Conservation (phyloP, 2,329 filamentous ascomycete species). For the Penicillium sp. region DNA sequence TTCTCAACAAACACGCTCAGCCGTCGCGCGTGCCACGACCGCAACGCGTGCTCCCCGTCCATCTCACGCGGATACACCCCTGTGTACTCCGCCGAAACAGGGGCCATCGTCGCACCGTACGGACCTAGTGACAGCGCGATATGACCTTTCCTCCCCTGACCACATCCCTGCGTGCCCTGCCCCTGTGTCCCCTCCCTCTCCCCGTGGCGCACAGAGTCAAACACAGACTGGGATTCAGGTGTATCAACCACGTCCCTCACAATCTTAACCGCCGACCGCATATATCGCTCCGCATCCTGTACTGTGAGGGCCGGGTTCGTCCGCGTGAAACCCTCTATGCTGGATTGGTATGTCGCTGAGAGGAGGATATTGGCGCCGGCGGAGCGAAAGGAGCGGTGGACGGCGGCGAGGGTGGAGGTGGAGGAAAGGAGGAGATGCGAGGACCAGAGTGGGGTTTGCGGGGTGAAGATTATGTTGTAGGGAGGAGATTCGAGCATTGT, state of each 20-base stretch:
- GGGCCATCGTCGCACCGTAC: constrained; percentile 70
- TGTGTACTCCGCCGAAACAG: constrained; percentile 66
- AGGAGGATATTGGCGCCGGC: constrained; percentile 67
- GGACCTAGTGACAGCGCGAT: constrained; percentile 66
- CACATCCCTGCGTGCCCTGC: neutral
- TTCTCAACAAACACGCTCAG: constrained; percentile 54
- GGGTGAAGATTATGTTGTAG: constrained; percentile 59
- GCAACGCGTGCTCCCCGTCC: constrained; percentile 50
- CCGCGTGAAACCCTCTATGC: constrained; percentile 59
- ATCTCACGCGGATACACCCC: constrained; percentile 63
- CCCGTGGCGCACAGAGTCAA: neutral
- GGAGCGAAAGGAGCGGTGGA: constrained; percentile 61
- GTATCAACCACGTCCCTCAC: constrained; percentile 37
- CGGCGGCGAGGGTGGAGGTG: constrained; percentile 56
- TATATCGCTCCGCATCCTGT: constrained; percentile 48
- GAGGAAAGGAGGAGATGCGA: constrained; percentile 66
- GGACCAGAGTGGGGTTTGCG: constrained; percentile 66
- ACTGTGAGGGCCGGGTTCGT: constrained; percentile 56
- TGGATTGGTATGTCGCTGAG: constrained; percentile 72
- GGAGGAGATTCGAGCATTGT: constrained; percentile 65
- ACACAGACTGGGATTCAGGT: neutral
- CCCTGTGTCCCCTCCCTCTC: neutral
- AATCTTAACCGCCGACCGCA: constrained; percentile 45
- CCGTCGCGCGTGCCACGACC: constrained; percentile 63
- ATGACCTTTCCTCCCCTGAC: constrained; percentile 7